Percentiles rank a stretch among this genome's conserved stretches.
Conservation (phyloP, 2,329 filamentous ascomycete species). For the Colletotrichum tanaceti region DNA sequence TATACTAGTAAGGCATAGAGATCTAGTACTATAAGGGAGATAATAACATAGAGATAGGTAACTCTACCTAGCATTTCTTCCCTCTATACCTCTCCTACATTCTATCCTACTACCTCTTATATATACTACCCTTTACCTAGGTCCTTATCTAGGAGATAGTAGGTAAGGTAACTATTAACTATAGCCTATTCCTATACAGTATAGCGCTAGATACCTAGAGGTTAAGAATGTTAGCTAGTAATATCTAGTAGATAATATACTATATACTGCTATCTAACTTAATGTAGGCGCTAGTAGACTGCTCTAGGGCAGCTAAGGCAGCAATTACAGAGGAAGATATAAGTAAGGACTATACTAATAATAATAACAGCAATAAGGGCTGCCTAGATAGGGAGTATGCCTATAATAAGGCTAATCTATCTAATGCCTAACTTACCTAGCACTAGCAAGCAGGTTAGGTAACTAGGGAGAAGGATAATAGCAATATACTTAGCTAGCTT, state of each 20-base stretch:
- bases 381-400: no score
- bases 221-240: neutral
- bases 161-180: neutral
- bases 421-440: no score
- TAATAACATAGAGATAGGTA: neutral
- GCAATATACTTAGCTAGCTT: no score
- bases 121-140: no score
- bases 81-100: neutral
- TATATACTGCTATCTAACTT: neutral
- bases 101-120: neutral
- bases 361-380: no score
- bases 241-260: neutral
- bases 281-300: no score
- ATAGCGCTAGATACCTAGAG: neutral
- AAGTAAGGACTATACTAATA: no score
- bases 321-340: no score
- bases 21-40: neutral
- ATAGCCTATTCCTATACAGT: neutral
- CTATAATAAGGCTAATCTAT: no score
- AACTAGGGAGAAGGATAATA: no score
- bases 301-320: no score
- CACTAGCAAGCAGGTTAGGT: no score
- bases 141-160: neutral
- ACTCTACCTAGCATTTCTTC: neutral
- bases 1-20: neutral